These are phyloP conservation scores for Senna tora DNA, from an alignment of 306 rosid species.

Conservation along the genomic window DNA sequence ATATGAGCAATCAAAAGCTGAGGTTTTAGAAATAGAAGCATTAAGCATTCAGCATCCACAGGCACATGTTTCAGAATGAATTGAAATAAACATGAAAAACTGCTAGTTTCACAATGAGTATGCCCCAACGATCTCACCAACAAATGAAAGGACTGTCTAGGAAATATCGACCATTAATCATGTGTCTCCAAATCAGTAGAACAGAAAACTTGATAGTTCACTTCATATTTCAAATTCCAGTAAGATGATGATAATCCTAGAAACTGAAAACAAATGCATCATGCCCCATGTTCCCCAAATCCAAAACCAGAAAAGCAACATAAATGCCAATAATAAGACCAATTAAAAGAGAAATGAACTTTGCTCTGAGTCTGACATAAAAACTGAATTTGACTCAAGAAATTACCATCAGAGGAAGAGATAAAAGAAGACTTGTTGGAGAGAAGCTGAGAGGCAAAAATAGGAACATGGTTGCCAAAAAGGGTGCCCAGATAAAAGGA, in stretches of 20 bases:
- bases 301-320: not conserved
- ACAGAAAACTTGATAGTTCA: not conserved
- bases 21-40: slow-evolving; percentile 12
- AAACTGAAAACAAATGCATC: slow-evolving; percentile 4
- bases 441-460: slow-evolving; percentile 59
- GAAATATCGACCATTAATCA: not conserved
- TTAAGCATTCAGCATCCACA: not conserved
- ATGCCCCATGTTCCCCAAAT: not conserved
- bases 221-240: not conserved
- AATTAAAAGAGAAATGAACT: not conserved
- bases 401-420: slow-evolving; percentile 41
- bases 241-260: not conserved
- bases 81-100: not conserved
- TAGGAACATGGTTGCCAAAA: slow-evolving; percentile 65
- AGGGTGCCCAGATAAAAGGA: slow-evolving; percentile 75
- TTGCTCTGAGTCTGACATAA: not conserved
- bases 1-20: slow-evolving; percentile 19
- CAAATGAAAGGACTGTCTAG: not conserved
- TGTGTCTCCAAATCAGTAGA: not conserved
- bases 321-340: not conserved
- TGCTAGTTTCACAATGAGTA: not conserved
- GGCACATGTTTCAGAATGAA: not conserved
- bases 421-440: slow-evolving; percentile 44
- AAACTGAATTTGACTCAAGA: slow-evolving; percentile 16
- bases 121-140: not conserved